Percentiles rank a stretch among this genome's conserved stretches.
phyloP scores from a whole-genome alignment of 2,329 filamentous ascomycete genomes.

The Pestalotiopsis sp. region DNA sequence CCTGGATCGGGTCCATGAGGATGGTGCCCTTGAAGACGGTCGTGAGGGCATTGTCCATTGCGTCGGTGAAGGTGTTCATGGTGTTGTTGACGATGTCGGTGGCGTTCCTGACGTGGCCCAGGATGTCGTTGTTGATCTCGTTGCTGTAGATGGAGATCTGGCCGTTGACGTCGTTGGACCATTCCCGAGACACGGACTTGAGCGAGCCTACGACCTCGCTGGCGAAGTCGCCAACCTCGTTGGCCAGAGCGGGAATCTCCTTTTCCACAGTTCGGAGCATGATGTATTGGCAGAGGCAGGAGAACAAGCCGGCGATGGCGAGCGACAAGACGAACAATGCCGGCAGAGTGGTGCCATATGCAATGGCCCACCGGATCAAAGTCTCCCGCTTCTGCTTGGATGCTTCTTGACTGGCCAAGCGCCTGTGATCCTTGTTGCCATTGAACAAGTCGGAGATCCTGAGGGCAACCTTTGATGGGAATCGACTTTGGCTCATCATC shows the following conservation, averaged over 20 bases:
- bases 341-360: conserved; percentile 83
- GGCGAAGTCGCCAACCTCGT: conserved; percentile 78
- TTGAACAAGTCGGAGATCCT: conserved; percentile 56
- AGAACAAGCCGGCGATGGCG: conserved; percentile 79
- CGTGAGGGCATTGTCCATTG: conserved; percentile 76
- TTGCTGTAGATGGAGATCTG: conserved; percentile 72
- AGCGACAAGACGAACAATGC: conserved; percentile 87
- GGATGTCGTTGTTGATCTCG: conserved; percentile 81
- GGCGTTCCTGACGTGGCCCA: conserved; percentile 85
- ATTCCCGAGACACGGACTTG: conserved; percentile 72
- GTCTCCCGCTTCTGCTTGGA: conserved; percentile 62
- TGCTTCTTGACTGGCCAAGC: background rate
- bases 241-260: conserved; percentile 74
- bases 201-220: conserved; percentile 75
- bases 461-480: conserved; percentile 73
- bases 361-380: conserved; percentile 79
- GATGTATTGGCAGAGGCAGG: conserved; percentile 81
- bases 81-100: conserved; percentile 85
- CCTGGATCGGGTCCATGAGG: conserved; percentile 76
- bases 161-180: conserved; percentile 76
- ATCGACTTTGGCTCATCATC: conserved; percentile 83
- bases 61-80: conserved; percentile 77
- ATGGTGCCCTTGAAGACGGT: conserved; percentile 81
- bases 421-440: background rate
- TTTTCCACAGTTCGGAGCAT: conserved; percentile 75